Percentiles rank a stretch among this genome's conserved stretches.
These are phyloP conservation scores for Fusarium sp. DNA, from an alignment of 2,329 filamentous ascomycete species.

Conservation along the genomic window DNA sequence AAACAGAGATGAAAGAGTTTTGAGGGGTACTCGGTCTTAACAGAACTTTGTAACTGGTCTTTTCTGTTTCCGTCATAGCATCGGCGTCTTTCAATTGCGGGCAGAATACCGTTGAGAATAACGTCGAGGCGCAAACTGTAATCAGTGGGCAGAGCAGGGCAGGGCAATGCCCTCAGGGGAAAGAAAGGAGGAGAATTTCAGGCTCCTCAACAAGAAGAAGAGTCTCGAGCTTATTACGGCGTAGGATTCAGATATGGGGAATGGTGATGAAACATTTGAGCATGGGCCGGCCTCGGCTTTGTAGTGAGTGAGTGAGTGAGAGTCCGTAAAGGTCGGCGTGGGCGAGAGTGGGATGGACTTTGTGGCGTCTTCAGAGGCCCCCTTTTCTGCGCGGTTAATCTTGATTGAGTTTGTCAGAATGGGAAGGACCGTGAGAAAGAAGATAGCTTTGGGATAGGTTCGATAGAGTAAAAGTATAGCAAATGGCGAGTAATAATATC, in stretches of 20 bases:
- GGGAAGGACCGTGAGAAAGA: background rate
- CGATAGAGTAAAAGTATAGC: background rate
- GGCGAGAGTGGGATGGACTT: conserved; percentile 19
- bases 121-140: conserved; percentile 26
- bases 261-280: conserved; percentile 36
- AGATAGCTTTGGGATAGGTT: background rate
- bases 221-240: conserved; percentile 21
- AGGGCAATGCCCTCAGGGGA: background rate
- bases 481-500: background rate
- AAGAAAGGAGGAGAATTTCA: conserved; percentile 9
- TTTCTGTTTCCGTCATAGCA: background rate
- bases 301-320: background rate
- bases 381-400: conserved; percentile 37
- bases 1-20: conserved; percentile 32
- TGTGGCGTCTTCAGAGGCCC: conserved; percentile 26
- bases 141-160: background rate
- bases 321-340: background rate
- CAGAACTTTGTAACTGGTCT: conserved; percentile 26
- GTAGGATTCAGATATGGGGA: conserved; percentile 28
- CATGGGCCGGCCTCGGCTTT: conserved; percentile 32
- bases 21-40: conserved; percentile 6
- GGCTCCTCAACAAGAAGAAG: conserved; percentile 35
- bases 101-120: conserved; percentile 31
- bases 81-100: background rate
- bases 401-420: conserved; percentile 29